Conservation (phyloP, 2,329 filamentous ascomycete species). For the Thelonectria olida region DNA sequence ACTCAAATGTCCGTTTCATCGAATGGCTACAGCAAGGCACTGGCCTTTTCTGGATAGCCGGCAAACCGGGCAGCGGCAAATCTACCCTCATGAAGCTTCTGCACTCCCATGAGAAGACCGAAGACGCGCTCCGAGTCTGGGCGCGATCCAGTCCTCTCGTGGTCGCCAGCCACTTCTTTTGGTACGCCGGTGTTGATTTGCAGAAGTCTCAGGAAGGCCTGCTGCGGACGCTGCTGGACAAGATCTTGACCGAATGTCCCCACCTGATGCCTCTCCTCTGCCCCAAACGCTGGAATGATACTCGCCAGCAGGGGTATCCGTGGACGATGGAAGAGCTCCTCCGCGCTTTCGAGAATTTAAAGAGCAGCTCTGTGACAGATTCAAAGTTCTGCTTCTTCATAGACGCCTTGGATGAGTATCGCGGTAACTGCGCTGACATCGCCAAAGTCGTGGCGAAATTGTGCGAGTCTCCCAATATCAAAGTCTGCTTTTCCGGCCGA, state of each 20-base stretch:
- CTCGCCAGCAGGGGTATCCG: not conserved
- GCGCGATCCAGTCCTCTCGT: no score
- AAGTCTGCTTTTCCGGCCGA: no score
- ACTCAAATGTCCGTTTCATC: no score
- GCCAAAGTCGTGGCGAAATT: no score
- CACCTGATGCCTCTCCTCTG: slow-evolving; percentile 29
- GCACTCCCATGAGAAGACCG: slow-evolving; percentile 11
- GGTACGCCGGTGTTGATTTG: slow-evolving; percentile 40
- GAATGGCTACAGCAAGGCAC: no score
- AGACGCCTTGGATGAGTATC: slow-evolving; percentile 40
- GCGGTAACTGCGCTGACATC: no score
- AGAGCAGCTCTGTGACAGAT: not conserved
- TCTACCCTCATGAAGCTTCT: slow-evolving; percentile 54
- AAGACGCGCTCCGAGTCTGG: no score
- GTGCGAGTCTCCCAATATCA: no score
- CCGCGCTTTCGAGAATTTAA: not conserved
- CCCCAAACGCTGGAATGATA: not conserved
- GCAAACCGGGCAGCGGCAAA: slow-evolving; percentile 54
- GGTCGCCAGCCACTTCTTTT: slow-evolving; percentile 47
- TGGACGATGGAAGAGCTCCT: not conserved
- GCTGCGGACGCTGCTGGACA: slow-evolving; percentile 42
- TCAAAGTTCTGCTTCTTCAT: slow-evolving; percentile 33
- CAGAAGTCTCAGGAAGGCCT: slow-evolving; percentile 49
- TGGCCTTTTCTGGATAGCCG: slow-evolving; percentile 37
- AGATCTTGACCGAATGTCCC: slow-evolving; percentile 35